Evolutionary conservation across 2,329 filamentous ascomycete genomes (phyloP).

Genomic region (Madurella mycetomatis): DNA sequence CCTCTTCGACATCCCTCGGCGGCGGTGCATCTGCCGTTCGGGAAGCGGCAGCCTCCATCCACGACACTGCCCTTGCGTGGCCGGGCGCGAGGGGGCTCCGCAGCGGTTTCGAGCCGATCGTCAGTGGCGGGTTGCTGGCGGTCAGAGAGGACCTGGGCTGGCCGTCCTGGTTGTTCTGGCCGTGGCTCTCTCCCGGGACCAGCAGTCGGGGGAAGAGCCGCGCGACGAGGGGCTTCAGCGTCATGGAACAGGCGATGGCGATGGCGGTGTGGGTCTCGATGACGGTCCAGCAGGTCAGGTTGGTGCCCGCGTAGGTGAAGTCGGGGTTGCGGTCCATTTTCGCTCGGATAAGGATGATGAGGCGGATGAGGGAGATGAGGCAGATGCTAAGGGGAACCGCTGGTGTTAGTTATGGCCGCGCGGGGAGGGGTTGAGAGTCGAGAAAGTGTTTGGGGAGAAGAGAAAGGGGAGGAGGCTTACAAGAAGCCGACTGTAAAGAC

Average conservation of each 20-base stretch:
- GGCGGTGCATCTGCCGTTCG: no score
- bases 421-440: not conserved
- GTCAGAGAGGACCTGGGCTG: no score
- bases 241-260: conserved; percentile 33
- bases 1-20: no score
- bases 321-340: conserved; percentile 21
- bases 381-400: conserved; percentile 27
- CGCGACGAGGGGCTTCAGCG: conserved; percentile 35
- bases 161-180: not conserved
- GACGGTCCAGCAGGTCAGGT: conserved; percentile 31
- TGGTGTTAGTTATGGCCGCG: not conserved
- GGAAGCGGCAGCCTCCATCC: not conserved
- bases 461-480: conserved; percentile 6
- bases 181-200: not conserved
- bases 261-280: conserved; percentile 35
- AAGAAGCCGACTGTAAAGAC: conserved; percentile 24
- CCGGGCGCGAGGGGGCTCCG: not conserved
- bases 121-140: conserved; percentile 8
- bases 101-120: conserved; percentile 19
- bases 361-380: conserved; percentile 31
- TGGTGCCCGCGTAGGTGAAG: conserved; percentile 26
- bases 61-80: not conserved
- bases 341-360: conserved; percentile 23
- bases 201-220: conserved; percentile 25
- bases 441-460: no score